Evolutionary conservation across 2,329 filamentous ascomycete species (phyloP).

Genomic region (Cladosporium sp.): DNA sequence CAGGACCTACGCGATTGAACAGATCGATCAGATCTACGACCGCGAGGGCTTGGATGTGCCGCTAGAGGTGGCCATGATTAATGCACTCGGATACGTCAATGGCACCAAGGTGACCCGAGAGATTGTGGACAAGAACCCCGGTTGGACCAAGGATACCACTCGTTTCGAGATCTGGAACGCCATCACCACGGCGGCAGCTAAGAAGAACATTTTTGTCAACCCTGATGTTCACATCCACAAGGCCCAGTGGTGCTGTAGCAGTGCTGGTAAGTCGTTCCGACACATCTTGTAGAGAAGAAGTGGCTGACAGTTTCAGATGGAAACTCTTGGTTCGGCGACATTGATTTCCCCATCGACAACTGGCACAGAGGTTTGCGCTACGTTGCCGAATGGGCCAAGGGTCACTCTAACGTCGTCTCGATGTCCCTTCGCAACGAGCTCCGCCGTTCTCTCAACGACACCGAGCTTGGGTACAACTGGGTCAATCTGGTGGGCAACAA

Average conservation of each 20-base stretch:
- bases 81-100: conserved; percentile 37
- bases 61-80: conserved; percentile 36
- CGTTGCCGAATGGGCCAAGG: conserved; percentile 22
- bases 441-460: conserved; percentile 20
- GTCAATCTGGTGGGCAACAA: conserved; percentile 22
- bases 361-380: conserved; percentile 23
- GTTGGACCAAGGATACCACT: conserved; percentile 35
- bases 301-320: conserved; percentile 38
- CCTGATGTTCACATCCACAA: conserved; percentile 59
- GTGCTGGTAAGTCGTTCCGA: conserved; percentile 21
- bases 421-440: conserved; percentile 25
- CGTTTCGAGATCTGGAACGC: conserved; percentile 35
- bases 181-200: conserved; percentile 20
- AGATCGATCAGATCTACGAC: conserved; percentile 40
- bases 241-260: conserved; percentile 55
- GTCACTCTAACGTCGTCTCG: conserved; percentile 23
- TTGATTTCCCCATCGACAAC: conserved; percentile 21
- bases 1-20: conserved; percentile 39
- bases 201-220: conserved; percentile 52
- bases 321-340: conserved; percentile 53
- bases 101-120: conserved; percentile 37
- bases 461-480: conserved; percentile 22
- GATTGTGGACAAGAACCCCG: conserved; percentile 33
- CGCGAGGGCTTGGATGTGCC: conserved; percentile 35
- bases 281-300: no score